Percentiles rank a stretch among this genome's conserved stretches.
These are phyloP conservation scores for Pythium brassicae DNA, from an alignment of 352 stramenopile genomes.

Conservation along the genomic window DNA sequence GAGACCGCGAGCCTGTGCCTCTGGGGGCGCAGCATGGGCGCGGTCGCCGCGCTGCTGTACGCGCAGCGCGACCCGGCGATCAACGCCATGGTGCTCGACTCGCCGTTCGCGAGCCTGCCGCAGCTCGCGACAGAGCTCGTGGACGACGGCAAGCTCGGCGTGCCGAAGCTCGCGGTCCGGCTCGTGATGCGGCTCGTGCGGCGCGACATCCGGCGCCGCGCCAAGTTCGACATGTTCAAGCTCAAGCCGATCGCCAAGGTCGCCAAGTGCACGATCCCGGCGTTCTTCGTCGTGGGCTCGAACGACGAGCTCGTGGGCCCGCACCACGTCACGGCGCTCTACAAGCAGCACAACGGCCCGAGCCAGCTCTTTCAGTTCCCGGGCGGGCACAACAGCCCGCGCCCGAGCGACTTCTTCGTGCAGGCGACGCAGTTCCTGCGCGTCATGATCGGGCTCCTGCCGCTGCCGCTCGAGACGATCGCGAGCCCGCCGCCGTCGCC, in stretches of 20 bases:
- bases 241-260: constrained; percentile 75
- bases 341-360: constrained; percentile 71
- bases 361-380: constrained; percentile 80
- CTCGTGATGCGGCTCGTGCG: constrained; percentile 81
- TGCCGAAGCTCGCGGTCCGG: constrained; percentile 77
- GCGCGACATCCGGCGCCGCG: constrained; percentile 70
- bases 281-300: constrained; percentile 72
- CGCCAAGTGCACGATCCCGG: constrained; percentile 60
- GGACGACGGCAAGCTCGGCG: constrained; percentile 75
- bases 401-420: constrained; percentile 75
- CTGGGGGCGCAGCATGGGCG: constrained; percentile 80
- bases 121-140: constrained; percentile 72
- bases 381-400: constrained; percentile 75
- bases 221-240: constrained; percentile 88
- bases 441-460: constrained; percentile 75
- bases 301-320: constrained; percentile 80
- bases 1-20: constrained; percentile 63
- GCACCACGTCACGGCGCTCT: constrained; percentile 67
- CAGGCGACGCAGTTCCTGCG: constrained; percentile 75
- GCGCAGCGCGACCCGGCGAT: constrained; percentile 47
- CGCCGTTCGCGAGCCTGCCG: constrained; percentile 73
- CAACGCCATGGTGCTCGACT: constrained; percentile 81
- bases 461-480: constrained; percentile 45
- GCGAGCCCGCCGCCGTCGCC: constrained; percentile 14
- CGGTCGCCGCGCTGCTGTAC: constrained; percentile 70